These are phyloP conservation scores for Stenogyne calaminthoides DNA, from an alignment of 305 asterid genomes.

Conservation along the genomic window DNA sequence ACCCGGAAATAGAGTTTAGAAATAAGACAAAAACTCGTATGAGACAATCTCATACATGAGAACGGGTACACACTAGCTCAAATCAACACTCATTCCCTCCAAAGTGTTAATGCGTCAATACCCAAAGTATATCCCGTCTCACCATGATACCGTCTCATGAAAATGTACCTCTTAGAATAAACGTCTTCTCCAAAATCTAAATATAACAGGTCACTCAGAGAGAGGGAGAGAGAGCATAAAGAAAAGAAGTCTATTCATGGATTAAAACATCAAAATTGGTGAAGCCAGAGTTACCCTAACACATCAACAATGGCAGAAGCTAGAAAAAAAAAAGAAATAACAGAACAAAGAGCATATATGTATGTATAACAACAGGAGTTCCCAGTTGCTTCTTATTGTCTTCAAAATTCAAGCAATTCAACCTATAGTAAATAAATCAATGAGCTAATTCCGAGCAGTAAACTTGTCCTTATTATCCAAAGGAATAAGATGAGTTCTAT, in stretches of 20 bases:
- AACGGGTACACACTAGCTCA: no score
- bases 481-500: conserved; percentile 52
- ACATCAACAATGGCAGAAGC: conserved; percentile 9
- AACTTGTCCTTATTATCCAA: conserved; percentile 50
- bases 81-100: no score
- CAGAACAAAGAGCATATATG: conserved; percentile 3
- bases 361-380: conserved; percentile 30
- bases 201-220: background rate
- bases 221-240: background rate
- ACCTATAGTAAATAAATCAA: conserved; percentile 8
- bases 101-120: no score
- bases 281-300: conserved; percentile 13
- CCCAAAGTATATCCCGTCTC: no score
- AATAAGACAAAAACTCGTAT: no score
- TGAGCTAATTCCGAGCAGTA: conserved; percentile 38
- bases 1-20: background rate
- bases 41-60: no score
- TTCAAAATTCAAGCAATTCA: conserved; percentile 16
- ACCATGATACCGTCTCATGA: background rate
- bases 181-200: background rate
- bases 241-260: background rate
- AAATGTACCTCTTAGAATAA: no score
- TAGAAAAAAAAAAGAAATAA: background rate
- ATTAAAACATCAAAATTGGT: conserved; percentile 1
- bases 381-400: conserved; percentile 36